These are phyloP conservation scores for Glycine soja DNA, from an alignment of 306 rosid genomes.

Conservation along the genomic window DNA sequence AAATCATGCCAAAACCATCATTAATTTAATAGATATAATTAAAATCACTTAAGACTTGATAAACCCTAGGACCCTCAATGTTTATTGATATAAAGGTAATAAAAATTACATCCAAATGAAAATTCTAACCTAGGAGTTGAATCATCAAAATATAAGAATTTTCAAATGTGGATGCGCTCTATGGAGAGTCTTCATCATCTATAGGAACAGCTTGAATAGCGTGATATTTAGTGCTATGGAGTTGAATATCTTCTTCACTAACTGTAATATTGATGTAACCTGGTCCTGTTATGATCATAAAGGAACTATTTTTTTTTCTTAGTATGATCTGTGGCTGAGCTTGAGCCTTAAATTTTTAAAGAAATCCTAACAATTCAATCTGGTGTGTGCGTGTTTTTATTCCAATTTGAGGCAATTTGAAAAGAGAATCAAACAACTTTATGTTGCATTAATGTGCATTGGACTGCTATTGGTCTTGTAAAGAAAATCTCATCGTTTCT, in stretches of 20 bases:
- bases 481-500: conserved; percentile 13
- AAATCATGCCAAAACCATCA: neutral
- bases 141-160: neutral
- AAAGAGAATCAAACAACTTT: neutral
- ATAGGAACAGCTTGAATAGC: neutral
- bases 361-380: neutral
- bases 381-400: neutral
- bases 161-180: neutral
- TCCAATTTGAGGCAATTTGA: conserved; percentile 7
- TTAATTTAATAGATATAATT: neutral
- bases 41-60: neutral
- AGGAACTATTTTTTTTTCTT: neutral
- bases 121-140: neutral
- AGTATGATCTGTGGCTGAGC: neutral
- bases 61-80: too few relatives aligned
- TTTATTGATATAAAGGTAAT: neutral
- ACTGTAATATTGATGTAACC: neutral
- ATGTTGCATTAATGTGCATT: conserved; percentile 9
- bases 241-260: neutral
- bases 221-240: neutral
- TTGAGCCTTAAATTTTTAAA: neutral
- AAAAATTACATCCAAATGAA: neutral
- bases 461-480: conserved; percentile 18
- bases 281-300: neutral
- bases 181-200: neutral